phyloP scores from a whole-genome alignment of 106 monocot species.

The Gastrodia elata region DNA sequence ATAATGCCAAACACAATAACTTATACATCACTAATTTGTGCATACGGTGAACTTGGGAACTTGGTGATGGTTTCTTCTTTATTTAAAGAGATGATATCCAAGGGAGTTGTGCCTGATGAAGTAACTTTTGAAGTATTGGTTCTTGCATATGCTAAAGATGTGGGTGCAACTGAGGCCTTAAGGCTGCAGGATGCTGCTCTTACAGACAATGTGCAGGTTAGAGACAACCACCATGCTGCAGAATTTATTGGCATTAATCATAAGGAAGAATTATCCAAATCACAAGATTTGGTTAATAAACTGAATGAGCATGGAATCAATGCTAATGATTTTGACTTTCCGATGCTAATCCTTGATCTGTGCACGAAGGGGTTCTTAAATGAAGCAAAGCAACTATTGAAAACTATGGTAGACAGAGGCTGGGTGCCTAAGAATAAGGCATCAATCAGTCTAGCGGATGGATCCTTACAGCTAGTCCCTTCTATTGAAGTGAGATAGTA shows the following conservation, averaged over 20 bases:
- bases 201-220: conserved; percentile 17
- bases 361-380: conserved; percentile 16
- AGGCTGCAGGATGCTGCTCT: conserved; percentile 29
- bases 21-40: conserved; percentile 58
- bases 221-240: conserved; percentile 10
- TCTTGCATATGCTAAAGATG: conserved; percentile 31
- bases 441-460: not conserved
- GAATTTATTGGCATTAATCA: conserved; percentile 29
- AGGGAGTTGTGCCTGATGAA: conserved; percentile 45
- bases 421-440: conserved; percentile 23
- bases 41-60: conserved; percentile 30
- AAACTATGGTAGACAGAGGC: conserved; percentile 13
- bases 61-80: conserved; percentile 29
- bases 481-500: not conserved
- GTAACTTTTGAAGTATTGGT: conserved; percentile 43
- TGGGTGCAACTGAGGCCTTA: conserved; percentile 27
- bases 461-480: not conserved
- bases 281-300: conserved; percentile 25
- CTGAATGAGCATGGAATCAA: conserved; percentile 26
- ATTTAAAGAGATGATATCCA: conserved; percentile 52
- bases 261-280: conserved; percentile 23
- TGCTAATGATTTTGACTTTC: conserved; percentile 23
- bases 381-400: conserved; percentile 30
- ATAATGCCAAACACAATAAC: conserved; percentile 36
- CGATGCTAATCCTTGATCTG: conserved; percentile 22